Evolutionary conservation across 169 alveolate genomes (phyloP), one percentile per base, ranked within the genome.

Genomic region (Babesia ovata): DNA sequence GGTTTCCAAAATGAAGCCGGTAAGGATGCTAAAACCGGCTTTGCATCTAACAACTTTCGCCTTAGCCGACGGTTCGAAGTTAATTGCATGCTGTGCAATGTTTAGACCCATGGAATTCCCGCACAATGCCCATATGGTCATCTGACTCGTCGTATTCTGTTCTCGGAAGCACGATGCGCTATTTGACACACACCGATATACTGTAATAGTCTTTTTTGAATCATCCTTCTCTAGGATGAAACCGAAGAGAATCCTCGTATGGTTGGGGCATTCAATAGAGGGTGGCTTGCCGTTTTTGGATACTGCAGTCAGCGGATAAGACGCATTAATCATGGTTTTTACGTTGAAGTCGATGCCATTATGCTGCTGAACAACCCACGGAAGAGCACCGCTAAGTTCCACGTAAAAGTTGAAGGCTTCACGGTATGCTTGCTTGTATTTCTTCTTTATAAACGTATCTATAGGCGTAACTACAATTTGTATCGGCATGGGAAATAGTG

Each of bases 401-500:
- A 81, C 62, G 48, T 81, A 81, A 33, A 81, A 81, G 75, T 70
- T 67, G 36, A 83, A 11, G 26, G 90, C 85, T n/a, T 65, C 84
- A 13, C 70, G 48, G 70, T 71, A 83, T 1, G 81, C 75, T 0
- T 65, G 50, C 49, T 69, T 44, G 66, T 74, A 70, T 49, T 21
- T n/a, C 42, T 46, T 45, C 21, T 63, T 62, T 54, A 83, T 54
- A 49, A 66, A 83, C 16, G 61, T 49, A 45, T 60, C 75, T 29
- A 83, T 22, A 9, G 78, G 66, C 28, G 63, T 63, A 19, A 70
- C 50, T 10, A 36, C 63, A 21, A 63, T 75, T 42, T 46, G 63
- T 36, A 83, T 67, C 12, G 90, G 90, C 90, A 83, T 83, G 49
- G 90, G 86, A 22, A 45, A 75, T 19, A 36, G 39, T 16, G 86